Evolutionary conservation across 805 yeast genomes (phyloP), one percentile per base, ranked within the genome.

Genomic region (Yamadazyma phyllophila): DNA sequence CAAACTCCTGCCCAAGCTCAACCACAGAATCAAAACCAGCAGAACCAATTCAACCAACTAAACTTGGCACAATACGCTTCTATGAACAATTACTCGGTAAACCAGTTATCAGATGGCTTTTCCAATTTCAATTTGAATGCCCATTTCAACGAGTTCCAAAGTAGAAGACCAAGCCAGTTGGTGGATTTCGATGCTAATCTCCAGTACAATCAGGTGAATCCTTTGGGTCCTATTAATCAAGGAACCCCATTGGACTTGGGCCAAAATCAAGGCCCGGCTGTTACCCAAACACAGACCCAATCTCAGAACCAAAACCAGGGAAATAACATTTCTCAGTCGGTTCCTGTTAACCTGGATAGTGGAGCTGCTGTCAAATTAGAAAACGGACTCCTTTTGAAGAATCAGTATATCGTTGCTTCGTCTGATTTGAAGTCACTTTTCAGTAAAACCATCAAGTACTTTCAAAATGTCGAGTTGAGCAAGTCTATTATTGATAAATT

Each of bases 371-470:
- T 66, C 35, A 69, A 71, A 44, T 61, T 83, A 44, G 90, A 85
- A 37, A 82, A 83, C 57, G 90, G 90, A 0, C 64, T 84, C 32
- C 55, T 82, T 5, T 63, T 83, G 36, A 76, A 75, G 43, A 79
- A 78, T 38, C 77, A 73, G 45, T 71, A 75, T 39, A 82, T 85
- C 16, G 66, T 81, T 15, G 79, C 89, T 1, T 81, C 89, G 0
- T 67, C 75, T 0, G 82, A 77, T 7, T 70, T 86, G 43, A 78
- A 78, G 45, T 52, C 61, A 9, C 63, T 77, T 41, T 85, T 75
- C 53, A 48, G 57, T 10, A 71, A 74, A 52, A 78, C 85, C 0
- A 58, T 65, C 10, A 70, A 69, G 35, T 86, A 85, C 60, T 86
- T 84, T 46, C 73, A 70, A 44, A 60, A 65, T 45, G 57, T 56